phyloP scores from a whole-genome alignment of 257 asterid genomes.

The Lantana camara region DNA sequence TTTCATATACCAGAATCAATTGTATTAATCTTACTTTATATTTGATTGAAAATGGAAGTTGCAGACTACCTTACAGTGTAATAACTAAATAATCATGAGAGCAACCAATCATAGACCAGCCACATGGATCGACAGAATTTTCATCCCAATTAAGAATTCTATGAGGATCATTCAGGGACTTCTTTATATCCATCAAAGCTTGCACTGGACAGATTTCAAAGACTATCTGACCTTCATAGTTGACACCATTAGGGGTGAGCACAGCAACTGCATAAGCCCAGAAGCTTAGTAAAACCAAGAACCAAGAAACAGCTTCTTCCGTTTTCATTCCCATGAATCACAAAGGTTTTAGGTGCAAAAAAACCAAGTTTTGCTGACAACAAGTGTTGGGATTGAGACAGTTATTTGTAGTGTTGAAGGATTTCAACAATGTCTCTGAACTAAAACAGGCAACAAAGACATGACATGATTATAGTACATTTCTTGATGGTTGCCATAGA shows the following conservation, averaged over 20 bases:
- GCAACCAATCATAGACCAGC: too few relatives aligned
- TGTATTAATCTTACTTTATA: not conserved
- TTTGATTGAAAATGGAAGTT: too few relatives aligned
- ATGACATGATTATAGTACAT: too few relatives aligned
- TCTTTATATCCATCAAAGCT: constrained; percentile 86
- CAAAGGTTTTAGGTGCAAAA: too few relatives aligned
- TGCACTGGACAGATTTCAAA: constrained; percentile 45
- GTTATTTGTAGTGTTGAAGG: constrained; percentile 18
- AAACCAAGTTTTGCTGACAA: too few relatives aligned
- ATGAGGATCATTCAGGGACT: constrained; percentile 61
- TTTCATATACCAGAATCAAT: constrained; percentile 14
- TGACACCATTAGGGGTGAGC: constrained; percentile 88
- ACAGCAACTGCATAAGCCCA: constrained; percentile 51
- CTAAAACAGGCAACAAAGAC: too few relatives aligned
- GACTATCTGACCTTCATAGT: constrained; percentile 69
- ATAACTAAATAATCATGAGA: too few relatives aligned
- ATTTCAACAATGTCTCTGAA: not conserved
- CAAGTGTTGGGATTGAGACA: constrained; percentile 9
- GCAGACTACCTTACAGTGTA: too few relatives aligned
- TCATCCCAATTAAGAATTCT: constrained; percentile 79
- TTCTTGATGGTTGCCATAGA: too few relatives aligned
- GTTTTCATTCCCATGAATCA: too few relatives aligned
- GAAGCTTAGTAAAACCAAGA: constrained; percentile 41
- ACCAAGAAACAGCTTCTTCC: too few relatives aligned
- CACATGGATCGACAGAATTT: constrained; percentile 91